Percentiles rank a stretch among this genome's conserved stretches.
Conservation (phyloP, 768 basidiomycete genomes). For the Mycena alexandri region DNA sequence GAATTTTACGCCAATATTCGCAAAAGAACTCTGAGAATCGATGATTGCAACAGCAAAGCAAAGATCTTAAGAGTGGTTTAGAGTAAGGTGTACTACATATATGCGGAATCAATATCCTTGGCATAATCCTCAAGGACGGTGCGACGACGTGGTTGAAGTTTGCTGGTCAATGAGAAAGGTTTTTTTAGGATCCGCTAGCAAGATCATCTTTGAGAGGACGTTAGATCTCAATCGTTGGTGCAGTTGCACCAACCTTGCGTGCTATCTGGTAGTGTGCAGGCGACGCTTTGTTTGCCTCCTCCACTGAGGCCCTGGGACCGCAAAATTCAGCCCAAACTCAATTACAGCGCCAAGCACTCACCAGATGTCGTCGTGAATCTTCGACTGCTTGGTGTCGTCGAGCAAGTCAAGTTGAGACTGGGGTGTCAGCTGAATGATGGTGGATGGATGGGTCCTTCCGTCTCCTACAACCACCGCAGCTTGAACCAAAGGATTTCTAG, state of each 20-base stretch:
- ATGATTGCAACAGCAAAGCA: no score
- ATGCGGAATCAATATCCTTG: no score
- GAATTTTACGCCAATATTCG: no score
- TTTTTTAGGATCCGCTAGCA: constrained; percentile 2
- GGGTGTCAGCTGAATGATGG: constrained; percentile 23
- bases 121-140: no score
- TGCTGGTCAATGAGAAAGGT: constrained; percentile 25
- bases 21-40: no score
- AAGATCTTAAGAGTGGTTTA: no score
- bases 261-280: background rate
- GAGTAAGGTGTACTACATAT: no score
- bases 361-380: constrained; percentile 1
- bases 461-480: constrained; percentile 15
- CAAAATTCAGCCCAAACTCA: background rate
- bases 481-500: constrained; percentile 18
- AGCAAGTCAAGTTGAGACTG: constrained; percentile 1
- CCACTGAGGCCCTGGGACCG: background rate
- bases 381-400: background rate
- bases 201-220: constrained; percentile 3
- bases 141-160: constrained; percentile 10
- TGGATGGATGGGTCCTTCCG: constrained; percentile 1
- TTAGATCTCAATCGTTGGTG: background rate
- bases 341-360: background rate
- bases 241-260: background rate
- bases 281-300: background rate